Base-by-base conservation (phyloP, 306 rosid genomes). In the Acacia acuminata region DNA sequence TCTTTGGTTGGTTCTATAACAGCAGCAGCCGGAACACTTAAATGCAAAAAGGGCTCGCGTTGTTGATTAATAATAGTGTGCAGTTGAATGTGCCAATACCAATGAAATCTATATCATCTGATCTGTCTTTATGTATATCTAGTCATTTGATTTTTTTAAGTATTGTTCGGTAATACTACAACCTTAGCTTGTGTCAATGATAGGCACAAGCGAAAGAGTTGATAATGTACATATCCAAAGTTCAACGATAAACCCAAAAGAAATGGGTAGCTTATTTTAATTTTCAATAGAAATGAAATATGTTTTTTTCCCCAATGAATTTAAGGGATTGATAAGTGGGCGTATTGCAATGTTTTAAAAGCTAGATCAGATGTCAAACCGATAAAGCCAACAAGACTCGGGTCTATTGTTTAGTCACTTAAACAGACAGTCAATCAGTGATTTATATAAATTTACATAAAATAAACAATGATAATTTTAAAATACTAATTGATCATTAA, bases 11-110 rank as follows among this genome's bases (percentile, higher is more conserved):
- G 87, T 67, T 79, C 97, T 14, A 79, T 96, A 45, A 96, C 99
- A n/a, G 81, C 91, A 2, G 86, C 82, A 34, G 94, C 99, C 0
- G 99, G 99, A 43, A 68, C 90, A 36, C 89, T 96, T 43, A 71
- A 19, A 2, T 96, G 99, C 84, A 89, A 55, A 83, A 92, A 83
- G 71, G 97, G 97, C 11, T 87, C 93, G 0, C 92, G 85, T 3
- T 93, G 98, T 89, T 92, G 88, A 89, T 22, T 55, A 8, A 16
- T 0, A 0, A n/a, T n/a, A n/a, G 1, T 51, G 40, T 36, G 40
- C 6, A 36, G 7, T 36, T 36, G 7, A 48, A 47, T 47, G 47
- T 11, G 12, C 12, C 10, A 43, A 43, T 2, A 43, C 47, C 3
- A 43, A 43, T 7, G 56, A 15, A 16, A 14, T 34, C 27, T 77